These are phyloP conservation scores for Eimeria falciformis DNA, from an alignment of 169 alveolate species.

Conservation along the genomic window DNA sequence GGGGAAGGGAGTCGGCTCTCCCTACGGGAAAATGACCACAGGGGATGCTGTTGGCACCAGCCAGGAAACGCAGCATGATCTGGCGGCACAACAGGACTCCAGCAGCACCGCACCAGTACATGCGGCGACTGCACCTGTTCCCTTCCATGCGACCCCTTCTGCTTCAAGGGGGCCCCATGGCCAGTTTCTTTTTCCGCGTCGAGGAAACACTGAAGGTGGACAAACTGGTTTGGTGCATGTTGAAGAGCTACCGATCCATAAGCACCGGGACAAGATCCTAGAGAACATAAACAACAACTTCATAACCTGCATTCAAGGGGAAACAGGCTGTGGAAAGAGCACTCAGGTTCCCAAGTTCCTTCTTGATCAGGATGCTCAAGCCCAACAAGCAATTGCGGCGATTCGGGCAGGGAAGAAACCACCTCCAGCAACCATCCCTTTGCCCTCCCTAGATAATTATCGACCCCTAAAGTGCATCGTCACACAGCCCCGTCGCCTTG, in stretches of 20 bases:
- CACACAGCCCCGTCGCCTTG: slow-evolving; percentile 82
- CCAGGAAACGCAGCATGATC: no score
- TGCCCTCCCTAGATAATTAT: slow-evolving; percentile 16
- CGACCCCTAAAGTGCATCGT: slow-evolving; percentile 63
- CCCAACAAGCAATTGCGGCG: neutral
- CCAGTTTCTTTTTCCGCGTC: neutral
- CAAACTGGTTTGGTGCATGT: neutral
- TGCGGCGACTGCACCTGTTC: neutral
- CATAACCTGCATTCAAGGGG: slow-evolving; percentile 78
- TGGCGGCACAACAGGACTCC: no score
- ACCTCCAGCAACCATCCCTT: neutral
- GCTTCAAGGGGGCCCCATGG: neutral
- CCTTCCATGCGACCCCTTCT: neutral
- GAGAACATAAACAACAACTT: slow-evolving; percentile 64
- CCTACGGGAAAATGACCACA: no score
- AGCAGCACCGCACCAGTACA: slow-evolving; percentile 3
- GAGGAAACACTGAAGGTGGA: slow-evolving; percentile 11
- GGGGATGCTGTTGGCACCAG: no score
- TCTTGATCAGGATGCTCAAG: slow-evolving; percentile 58
- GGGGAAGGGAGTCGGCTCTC: no score
- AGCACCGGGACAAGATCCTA: slow-evolving; percentile 69
- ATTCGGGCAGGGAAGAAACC: neutral
- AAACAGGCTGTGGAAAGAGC: slow-evolving; percentile 81
- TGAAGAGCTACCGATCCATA: slow-evolving; percentile 78
- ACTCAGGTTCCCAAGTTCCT: slow-evolving; percentile 78